These are phyloP conservation scores for Anthracocystis setariae DNA, from an alignment of 1,284 basidiomycete species.

Conservation along the genomic window DNA sequence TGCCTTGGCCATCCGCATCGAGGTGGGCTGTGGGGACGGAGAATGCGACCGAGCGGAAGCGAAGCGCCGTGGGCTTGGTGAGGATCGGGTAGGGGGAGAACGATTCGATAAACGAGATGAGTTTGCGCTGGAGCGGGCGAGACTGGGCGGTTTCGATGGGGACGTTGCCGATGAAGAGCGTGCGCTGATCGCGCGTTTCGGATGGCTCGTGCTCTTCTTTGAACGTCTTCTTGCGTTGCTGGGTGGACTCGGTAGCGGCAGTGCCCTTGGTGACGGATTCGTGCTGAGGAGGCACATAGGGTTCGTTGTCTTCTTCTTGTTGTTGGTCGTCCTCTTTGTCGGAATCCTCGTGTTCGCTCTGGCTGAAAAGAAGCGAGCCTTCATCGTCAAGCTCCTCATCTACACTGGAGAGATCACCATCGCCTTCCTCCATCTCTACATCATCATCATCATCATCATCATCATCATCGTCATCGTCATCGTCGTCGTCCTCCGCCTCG, in stretches of 20 bases:
- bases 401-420: constrained; percentile 38
- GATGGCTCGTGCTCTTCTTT: constrained; percentile 48
- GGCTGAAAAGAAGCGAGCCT: constrained; percentile 30
- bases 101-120: constrained; percentile 67
- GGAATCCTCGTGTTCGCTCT: constrained; percentile 28
- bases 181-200: constrained; percentile 76
- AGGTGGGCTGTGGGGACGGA: constrained; percentile 62
- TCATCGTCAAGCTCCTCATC: constrained; percentile 39
- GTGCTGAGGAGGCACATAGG: constrained; percentile 65
- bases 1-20: constrained; percentile 49
- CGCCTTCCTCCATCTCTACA: constrained; percentile 41
- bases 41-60: constrained; percentile 67
- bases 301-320: constrained; percentile 44
- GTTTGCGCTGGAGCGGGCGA: constrained; percentile 63
- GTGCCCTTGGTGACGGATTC: constrained; percentile 63
- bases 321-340: constrained; percentile 24
- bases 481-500: constrained; percentile 7
- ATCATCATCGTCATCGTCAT: constrained; percentile 14
- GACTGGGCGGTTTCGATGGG: constrained; percentile 79
- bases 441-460: constrained; percentile 25
- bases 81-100: constrained; percentile 55
- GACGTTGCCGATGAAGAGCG: constrained; percentile 93
- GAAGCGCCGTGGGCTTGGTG: constrained; percentile 56
- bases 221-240: constrained; percentile 51
- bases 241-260: constrained; percentile 27